These are phyloP conservation scores for Fusarium lateritium DNA, from an alignment of 2,329 filamentous ascomycete species.

Conservation along the genomic window DNA sequence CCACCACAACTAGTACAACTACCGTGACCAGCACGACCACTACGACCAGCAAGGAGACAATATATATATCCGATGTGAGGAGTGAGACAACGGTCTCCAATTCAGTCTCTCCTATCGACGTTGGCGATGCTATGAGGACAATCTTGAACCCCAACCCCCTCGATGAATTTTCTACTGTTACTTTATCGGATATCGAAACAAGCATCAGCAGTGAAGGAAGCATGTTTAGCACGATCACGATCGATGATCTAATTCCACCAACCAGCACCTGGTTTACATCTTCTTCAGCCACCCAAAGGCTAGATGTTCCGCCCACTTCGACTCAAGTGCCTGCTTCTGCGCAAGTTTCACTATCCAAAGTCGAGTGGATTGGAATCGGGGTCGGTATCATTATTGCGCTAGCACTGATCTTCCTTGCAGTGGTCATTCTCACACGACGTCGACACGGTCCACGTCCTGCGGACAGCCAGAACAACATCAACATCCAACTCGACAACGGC, in stretches of 20 bases:
- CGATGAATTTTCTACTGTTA: not conserved
- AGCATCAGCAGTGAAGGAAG: not conserved
- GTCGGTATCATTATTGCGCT: not conserved
- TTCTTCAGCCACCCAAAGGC: not conserved
- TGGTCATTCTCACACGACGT: not conserved
- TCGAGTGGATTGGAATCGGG: slow-evolving; percentile 6
- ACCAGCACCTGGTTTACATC: not conserved
- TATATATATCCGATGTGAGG: too few species aligned
- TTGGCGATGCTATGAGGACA: not conserved
- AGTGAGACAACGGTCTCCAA: too few species aligned
- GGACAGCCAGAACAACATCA: not conserved
- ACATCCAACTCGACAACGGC: not conserved
- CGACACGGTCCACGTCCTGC: not conserved
- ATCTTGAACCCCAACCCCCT: not conserved
- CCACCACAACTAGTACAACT: not conserved
- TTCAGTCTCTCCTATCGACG: too few species aligned
- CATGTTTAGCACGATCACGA: not conserved
- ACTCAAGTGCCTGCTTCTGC: not conserved
- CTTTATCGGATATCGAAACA: not conserved
- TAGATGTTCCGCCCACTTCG: not conserved
- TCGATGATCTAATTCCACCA: not conserved
- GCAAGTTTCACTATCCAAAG: not conserved
- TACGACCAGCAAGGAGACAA: too few species aligned
- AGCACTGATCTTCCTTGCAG: not conserved
- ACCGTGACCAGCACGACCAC: too few species aligned